Conservation (phyloP, 2,329 filamentous ascomycete species). For the Emmonsia crescens region DNA sequence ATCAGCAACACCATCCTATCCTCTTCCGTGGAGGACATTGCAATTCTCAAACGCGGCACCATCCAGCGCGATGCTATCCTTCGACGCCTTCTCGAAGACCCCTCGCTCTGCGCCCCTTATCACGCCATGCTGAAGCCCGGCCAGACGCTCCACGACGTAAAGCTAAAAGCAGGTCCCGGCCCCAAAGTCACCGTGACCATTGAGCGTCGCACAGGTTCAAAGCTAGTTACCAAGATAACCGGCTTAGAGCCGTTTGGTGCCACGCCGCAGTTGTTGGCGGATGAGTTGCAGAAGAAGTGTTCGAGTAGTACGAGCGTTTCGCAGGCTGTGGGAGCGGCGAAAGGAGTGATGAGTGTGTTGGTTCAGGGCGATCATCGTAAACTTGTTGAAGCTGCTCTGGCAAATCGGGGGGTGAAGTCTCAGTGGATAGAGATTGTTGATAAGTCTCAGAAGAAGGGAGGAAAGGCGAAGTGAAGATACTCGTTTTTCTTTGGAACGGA, state of each 20-base stretch:
- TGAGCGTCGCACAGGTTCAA: slow-evolving; percentile 55
- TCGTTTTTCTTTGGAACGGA: background rate
- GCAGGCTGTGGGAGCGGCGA: slow-evolving; percentile 50
- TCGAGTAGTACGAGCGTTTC: slow-evolving; percentile 57
- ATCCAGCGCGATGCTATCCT: slow-evolving; percentile 51
- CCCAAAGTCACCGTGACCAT: slow-evolving; percentile 51
- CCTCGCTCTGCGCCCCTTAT: slow-evolving; percentile 41
- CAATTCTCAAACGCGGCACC: slow-evolving; percentile 46
- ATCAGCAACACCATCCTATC: slow-evolving; percentile 52
- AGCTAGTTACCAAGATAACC: slow-evolving; percentile 53
- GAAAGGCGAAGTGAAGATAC: slow-evolving; percentile 14
- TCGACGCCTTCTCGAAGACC: slow-evolving; percentile 46
- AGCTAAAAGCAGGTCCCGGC: slow-evolving; percentile 49
- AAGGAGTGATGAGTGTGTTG: slow-evolving; percentile 55
- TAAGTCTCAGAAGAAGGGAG: slow-evolving; percentile 58
- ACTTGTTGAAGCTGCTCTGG: slow-evolving; percentile 49
- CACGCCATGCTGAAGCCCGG: slow-evolving; percentile 43
- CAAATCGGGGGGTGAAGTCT: slow-evolving; percentile 46
- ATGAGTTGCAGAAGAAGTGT: slow-evolving; percentile 56
- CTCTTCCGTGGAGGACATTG: slow-evolving; percentile 44
- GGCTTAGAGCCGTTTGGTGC: slow-evolving; percentile 54
- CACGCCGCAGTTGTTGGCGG: slow-evolving; percentile 48
- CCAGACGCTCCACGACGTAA: slow-evolving; percentile 35
- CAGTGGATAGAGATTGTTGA: slow-evolving; percentile 56
- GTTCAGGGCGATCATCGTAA: slow-evolving; percentile 57